Percentiles rank a stretch among this genome's conserved stretches.
Evolutionary conservation across 2,329 filamentous ascomycete species (phyloP).

Genomic region (Sarocladiaceae sp.): DNA sequence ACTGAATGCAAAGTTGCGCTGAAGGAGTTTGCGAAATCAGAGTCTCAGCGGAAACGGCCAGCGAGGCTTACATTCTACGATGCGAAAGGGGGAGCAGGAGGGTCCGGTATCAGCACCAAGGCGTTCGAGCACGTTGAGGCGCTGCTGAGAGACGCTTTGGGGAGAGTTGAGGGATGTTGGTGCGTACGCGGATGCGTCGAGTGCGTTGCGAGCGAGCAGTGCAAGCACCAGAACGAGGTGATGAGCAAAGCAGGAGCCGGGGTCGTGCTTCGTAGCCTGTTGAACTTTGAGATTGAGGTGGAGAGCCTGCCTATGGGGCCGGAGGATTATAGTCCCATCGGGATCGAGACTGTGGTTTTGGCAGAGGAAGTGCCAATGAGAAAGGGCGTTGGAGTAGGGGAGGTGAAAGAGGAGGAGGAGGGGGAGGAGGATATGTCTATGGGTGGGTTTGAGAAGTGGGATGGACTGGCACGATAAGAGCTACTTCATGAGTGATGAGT

Average conservation of each 20-base stretch:
- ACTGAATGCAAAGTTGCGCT: slow-evolving; percentile 88
- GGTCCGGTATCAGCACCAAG: slow-evolving; percentile 82
- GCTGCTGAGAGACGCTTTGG: slow-evolving; percentile 68
- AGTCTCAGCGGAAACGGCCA: slow-evolving; percentile 70
- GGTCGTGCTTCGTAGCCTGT: slow-evolving; percentile 70
- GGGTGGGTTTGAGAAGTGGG: slow-evolving; percentile 12
- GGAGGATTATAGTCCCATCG: slow-evolving; percentile 61
- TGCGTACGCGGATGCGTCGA: slow-evolving; percentile 81
- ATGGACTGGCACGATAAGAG: slow-evolving; percentile 3
- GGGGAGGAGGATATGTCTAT: slow-evolving; percentile 5
- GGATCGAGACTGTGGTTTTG: slow-evolving; percentile 75
- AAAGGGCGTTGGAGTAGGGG: background rate
- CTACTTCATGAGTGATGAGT: too few species aligned
- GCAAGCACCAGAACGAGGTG: slow-evolving; percentile 80
- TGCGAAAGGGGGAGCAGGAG: slow-evolving; percentile 77
- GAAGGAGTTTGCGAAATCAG: slow-evolving; percentile 75
- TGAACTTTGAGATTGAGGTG: slow-evolving; percentile 73
- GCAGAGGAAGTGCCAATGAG: slow-evolving; percentile 58
- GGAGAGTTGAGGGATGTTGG: slow-evolving; percentile 67
- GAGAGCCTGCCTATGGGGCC: slow-evolving; percentile 82
- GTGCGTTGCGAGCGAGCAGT: slow-evolving; percentile 80
- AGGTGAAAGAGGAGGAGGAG: slow-evolving; percentile 11
- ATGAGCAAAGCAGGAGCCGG: slow-evolving; percentile 87
- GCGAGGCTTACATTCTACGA: slow-evolving; percentile 92
- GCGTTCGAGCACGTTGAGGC: slow-evolving; percentile 89